A percentile compares a stretch with the other conserved stretches of the same genome.
These are phyloP conservation scores for Dacryopinax primogenitus DNA, from an alignment of 768 basidiomycete species.

Conservation along the genomic window DNA sequence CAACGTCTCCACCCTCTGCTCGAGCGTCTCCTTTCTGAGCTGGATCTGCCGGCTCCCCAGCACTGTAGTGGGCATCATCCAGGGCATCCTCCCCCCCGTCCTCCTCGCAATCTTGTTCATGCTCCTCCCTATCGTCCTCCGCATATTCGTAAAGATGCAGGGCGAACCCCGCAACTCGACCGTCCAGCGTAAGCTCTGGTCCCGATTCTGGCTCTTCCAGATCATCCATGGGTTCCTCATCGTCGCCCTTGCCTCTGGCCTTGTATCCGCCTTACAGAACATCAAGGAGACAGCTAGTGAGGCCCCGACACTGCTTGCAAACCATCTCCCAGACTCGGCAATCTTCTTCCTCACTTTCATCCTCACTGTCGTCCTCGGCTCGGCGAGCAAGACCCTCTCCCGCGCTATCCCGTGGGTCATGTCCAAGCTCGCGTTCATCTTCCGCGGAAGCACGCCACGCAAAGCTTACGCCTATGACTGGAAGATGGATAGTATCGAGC, in stretches of 20 bases:
- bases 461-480: constrained; percentile 22
- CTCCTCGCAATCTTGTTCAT: constrained; percentile 83
- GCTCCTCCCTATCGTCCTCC: constrained; percentile 67
- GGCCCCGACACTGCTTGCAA: constrained; percentile 58
- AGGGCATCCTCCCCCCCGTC: constrained; percentile 80
- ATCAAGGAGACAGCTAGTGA: constrained; percentile 56
- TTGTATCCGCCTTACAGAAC: constrained; percentile 53
- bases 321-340: constrained; percentile 65
- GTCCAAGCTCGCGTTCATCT: constrained; percentile 21
- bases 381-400: constrained; percentile 19
- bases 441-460: constrained; percentile 26
- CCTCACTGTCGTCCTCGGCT: constrained; percentile 9
- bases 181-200: constrained; percentile 84
- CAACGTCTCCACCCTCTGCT: constrained; percentile 61
- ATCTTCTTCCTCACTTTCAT: constrained; percentile 45
- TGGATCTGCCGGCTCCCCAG: constrained; percentile 69
- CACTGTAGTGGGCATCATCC: constrained; percentile 63
- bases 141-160: constrained; percentile 70
- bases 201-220: constrained; percentile 81
- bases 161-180: constrained; percentile 77
- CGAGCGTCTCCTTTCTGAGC: constrained; percentile 51
- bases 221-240: constrained; percentile 89
- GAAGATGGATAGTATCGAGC: constrained; percentile 18
- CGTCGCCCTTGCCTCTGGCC: constrained; percentile 71
- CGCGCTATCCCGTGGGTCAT: constrained; percentile 25